phyloP scores from a whole-genome alignment of 164 flowering plant species.

The Piper longum region DNA sequence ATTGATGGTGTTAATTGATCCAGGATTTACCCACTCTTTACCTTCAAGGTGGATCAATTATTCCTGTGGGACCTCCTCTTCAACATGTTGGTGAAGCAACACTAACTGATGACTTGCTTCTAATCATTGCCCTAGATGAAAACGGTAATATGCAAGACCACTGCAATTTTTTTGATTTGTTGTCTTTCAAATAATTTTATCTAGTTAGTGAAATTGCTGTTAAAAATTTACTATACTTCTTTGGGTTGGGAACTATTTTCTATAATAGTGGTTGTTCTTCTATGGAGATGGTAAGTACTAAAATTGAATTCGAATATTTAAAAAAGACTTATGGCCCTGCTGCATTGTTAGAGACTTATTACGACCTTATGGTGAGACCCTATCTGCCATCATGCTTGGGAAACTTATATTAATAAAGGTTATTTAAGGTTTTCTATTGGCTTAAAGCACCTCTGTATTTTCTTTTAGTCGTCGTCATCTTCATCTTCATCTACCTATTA shows the following conservation, averaged over 20 bases:
- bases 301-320: too few species aligned
- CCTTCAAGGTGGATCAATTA: conserved; percentile 76
- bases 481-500: neutral
- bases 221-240: neutral
- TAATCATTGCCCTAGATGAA: conserved; percentile 71
- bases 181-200: neutral
- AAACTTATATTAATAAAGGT: too few species aligned
- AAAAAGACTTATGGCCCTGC: too few species aligned
- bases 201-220: too few species aligned
- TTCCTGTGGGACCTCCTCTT: conserved; percentile 60
- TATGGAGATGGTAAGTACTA: too few species aligned
- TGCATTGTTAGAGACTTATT: too few species aligned
- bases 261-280: neutral
- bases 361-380: too few species aligned
- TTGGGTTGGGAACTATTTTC: neutral
- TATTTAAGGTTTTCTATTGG: too few species aligned
- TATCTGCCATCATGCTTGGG: too few species aligned
- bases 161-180: neutral
- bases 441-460: neutral
- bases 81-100: conserved; percentile 71
- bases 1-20: neutral
- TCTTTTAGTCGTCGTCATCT: neutral
- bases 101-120: conserved; percentile 53
- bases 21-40: conserved; percentile 85
- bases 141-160: conserved; percentile 31